Percentiles rank a stretch among this genome's conserved stretches.
Conservation (phyloP, 306 rosid species). For the Vigna trinervia region DNA sequence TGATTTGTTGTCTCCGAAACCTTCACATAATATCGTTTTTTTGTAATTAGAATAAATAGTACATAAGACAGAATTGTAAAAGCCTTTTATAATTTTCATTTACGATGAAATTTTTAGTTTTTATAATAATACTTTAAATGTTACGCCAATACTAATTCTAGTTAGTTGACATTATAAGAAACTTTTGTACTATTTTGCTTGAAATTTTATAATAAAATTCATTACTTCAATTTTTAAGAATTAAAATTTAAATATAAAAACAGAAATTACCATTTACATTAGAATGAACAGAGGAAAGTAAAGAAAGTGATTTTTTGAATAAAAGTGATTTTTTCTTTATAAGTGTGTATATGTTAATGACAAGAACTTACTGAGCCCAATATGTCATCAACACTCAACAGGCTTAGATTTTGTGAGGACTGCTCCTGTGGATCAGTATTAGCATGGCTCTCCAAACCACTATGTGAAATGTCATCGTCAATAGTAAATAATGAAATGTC, state of each 20-base stretch:
- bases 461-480: constrained; percentile 55
- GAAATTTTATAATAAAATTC: too few relatives aligned
- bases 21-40: constrained; percentile 48
- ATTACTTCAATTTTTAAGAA: too few relatives aligned
- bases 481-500: constrained; percentile 65
- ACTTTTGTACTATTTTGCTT: too few relatives aligned
- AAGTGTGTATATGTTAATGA: constrained; percentile 1
- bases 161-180: too few relatives aligned
- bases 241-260: too few relatives aligned
- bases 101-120: neutral
- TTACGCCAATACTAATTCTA: too few relatives aligned
- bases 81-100: neutral
- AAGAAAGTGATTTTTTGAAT: too few relatives aligned
- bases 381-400: constrained; percentile 75
- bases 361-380: constrained; percentile 68
- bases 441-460: constrained; percentile 53
- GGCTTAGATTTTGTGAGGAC: constrained; percentile 49
- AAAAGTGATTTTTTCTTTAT: neutral
- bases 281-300: too few relatives aligned
- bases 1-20: constrained; percentile 66
- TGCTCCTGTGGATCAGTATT: constrained; percentile 40
- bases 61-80: neutral
- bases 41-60: neutral
- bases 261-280: too few relatives aligned
- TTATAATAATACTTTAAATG: neutral